Percentiles rank a stretch among this genome's conserved stretches.
phyloP scores from a whole-genome alignment of 1,139 yeast species.

The Candida freyschussii region DNA sequence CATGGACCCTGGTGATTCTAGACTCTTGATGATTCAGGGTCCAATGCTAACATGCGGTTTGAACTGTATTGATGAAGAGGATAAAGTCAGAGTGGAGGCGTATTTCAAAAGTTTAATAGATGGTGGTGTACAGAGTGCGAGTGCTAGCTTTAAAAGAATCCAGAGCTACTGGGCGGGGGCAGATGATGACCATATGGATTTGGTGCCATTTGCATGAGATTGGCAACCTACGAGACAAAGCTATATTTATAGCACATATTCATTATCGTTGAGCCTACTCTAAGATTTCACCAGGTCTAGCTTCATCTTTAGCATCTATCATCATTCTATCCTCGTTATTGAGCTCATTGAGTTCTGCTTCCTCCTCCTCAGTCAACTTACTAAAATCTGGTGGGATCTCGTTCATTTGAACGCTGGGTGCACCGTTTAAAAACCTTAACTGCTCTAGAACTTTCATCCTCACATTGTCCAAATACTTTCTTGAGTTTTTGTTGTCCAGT shows the following conservation, averaged over 20 bases:
- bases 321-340: conserved; percentile 21
- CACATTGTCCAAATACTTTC: conserved; percentile 78
- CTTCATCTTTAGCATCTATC: conserved; percentile 27
- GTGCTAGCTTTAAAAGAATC: conserved; percentile 28
- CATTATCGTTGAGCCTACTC: no score
- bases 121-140: conserved; percentile 35
- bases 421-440: conserved; percentile 75
- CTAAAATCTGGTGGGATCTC: conserved; percentile 32
- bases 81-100: conserved; percentile 28
- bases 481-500: conserved; percentile 81
- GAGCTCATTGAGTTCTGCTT: conserved; percentile 21
- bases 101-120: conserved; percentile 31
- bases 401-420: conserved; percentile 93
- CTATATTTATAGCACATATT: no score
- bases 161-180: conserved; percentile 29
- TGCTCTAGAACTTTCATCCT: conserved; percentile 76
- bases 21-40: conserved; percentile 37
- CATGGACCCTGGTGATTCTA: conserved; percentile 25
- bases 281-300: conserved; percentile 28
- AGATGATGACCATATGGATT: conserved; percentile 8
- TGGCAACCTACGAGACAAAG: no score
- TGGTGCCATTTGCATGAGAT: conserved; percentile 21
- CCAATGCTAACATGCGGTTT: conserved; percentile 34
- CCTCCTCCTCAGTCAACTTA: conserved; percentile 22
- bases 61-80: conserved; percentile 28